Evolutionary conservation across 2,329 filamentous ascomycete genomes (phyloP).

Genomic region (Grosmannia huntii): DNA sequence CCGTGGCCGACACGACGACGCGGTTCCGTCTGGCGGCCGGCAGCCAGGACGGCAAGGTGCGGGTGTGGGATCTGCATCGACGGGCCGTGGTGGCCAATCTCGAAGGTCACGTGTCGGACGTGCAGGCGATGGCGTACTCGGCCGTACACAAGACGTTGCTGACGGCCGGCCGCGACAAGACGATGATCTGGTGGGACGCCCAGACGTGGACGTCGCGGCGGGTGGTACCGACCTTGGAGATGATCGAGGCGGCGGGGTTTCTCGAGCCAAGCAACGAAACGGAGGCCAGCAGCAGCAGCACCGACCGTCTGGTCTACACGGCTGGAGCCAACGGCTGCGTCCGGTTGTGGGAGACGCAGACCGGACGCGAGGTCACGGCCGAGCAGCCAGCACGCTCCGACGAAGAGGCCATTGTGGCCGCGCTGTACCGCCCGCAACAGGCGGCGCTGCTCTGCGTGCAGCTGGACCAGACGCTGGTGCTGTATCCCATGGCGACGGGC

Average conservation of each 20-base stretch:
- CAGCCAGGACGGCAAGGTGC: conserved; percentile 84
- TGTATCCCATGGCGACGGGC: neutral
- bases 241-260: conserved; percentile 75
- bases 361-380: conserved; percentile 64
- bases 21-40: conserved; percentile 76
- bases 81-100: conserved; percentile 63
- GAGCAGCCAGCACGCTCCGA: conserved; percentile 53
- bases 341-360: conserved; percentile 69
- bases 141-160: conserved; percentile 60
- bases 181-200: conserved; percentile 82
- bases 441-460: conserved; percentile 71
- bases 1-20: conserved; percentile 22
- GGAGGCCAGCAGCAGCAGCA: neutral
- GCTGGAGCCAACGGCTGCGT: conserved; percentile 74
- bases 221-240: conserved; percentile 73
- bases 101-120: conserved; percentile 89
- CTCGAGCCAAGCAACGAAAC: conserved; percentile 28
- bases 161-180: conserved; percentile 84
- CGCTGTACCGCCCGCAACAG: conserved; percentile 51
- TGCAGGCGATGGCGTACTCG: conserved; percentile 78
- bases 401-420: conserved; percentile 56
- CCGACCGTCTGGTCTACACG: conserved; percentile 61
- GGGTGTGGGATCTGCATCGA: conserved; percentile 85
- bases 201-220: conserved; percentile 71
- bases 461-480: conserved; percentile 50